Evolutionary conservation across 73 alveolate genomes (phyloP).

Genomic region (Stentor coeruleus): DNA sequence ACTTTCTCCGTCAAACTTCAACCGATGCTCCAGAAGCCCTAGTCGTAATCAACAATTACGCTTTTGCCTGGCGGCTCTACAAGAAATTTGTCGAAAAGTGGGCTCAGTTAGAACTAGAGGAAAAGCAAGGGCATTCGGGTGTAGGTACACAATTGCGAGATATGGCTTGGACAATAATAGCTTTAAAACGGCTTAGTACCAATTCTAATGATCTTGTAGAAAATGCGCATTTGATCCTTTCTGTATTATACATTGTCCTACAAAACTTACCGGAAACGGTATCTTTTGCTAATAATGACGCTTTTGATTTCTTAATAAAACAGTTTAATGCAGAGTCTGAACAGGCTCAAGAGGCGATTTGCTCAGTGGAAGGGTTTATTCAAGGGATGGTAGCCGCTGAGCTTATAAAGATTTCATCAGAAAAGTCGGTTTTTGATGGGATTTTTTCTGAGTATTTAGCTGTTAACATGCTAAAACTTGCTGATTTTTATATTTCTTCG

Average conservation of each 20-base stretch:
- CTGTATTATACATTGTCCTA: neutral
- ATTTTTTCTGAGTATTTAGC: neutral
- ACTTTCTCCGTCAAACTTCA: too few relatives aligned
- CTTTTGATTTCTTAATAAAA: neutral
- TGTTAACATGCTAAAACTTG: neutral
- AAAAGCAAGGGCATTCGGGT: slow-evolving; percentile 18
- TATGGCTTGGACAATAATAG: neutral
- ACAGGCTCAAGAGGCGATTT: neutral
- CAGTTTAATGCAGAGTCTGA: slow-evolving; percentile 3
- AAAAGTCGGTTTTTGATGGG: slow-evolving; percentile 13
- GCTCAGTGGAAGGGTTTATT: neutral
- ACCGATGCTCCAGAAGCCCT: neutral
- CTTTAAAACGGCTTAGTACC: neutral
- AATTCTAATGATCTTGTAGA: neutral
- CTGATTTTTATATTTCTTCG: neutral
- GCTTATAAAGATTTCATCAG: neutral
- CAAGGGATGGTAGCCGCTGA: neutral
- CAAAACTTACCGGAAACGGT: neutral
- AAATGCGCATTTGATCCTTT: neutral
- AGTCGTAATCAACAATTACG: neutral
- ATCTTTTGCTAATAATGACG: neutral
- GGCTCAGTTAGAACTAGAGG: slow-evolving; percentile 4
- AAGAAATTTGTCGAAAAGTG: slow-evolving; percentile 1
- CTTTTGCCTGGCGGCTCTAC: slow-evolving; percentile 9
- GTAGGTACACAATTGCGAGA: neutral